Evolutionary conservation across 352 stramenopile genomes (phyloP), one percentile per base, ranked within the genome.

Genomic region (Phytophthora tentaculata): DNA sequence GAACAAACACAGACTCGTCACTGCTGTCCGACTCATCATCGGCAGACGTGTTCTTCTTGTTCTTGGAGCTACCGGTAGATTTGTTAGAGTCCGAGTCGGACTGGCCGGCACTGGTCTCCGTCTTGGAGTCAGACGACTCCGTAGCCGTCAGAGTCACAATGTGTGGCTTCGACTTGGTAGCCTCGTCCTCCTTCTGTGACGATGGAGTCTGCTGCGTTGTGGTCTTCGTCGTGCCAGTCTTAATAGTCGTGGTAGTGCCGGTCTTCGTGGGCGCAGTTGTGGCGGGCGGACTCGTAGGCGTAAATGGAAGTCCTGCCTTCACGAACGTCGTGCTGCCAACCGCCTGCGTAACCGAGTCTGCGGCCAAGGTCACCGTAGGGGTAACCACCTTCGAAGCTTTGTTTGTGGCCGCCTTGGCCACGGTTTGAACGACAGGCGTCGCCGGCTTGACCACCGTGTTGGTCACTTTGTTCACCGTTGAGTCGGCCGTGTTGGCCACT

Each of bases 51-150:
- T 41, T 71, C 47, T 72, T 59, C 39, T 70, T 70, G 54, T 9
- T 72, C 63, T 48, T 76, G 16, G 67, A 64, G 23, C 9, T 72
- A 35, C n/a, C n/a, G n/a, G n/a, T n/a, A 8, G 63, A 69, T 28
- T 69, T 68, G 48, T 53, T 73, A 8, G 54, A 64, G 22, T 55
- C 51, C 19, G 51, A 68, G 53, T 67, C 60, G 5, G 22, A 66
- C 28, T 55, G 32, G 26, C 37, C 62, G 0, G 68, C 44, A 9
- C 22, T 75, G 13, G 53, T 61, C n/a, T 60, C 47, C 12, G 50
- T 52, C 12, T 65, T 65, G 8, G 64, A 74, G 32, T 19, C 55
- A 9, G 67, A 76, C n/a, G 67, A 75, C 14, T 64, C 47, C 14
- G 63, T 70, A 26, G 62, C 66, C 16, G 58, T 60, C 52, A 69